Percentiles rank a stretch among this genome's conserved stretches.
Evolutionary conservation across 2,329 filamentous ascomycete species (phyloP).

Genomic region (Albophoma yamanashiensis): DNA sequence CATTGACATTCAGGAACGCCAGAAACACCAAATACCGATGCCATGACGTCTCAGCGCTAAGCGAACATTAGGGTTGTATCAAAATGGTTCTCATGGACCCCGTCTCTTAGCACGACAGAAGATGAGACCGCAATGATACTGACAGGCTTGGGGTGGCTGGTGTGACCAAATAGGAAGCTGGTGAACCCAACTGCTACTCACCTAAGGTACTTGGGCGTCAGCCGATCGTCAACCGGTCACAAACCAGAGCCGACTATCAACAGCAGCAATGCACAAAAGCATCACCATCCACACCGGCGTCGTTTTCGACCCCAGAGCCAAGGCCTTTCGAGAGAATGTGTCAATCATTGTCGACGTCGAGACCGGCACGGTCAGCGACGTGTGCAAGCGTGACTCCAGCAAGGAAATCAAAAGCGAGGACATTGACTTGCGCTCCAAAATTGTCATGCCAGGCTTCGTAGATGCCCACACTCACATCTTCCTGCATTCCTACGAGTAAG

Average conservation of each 20-base stretch:
- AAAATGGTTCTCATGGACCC: too few species aligned
- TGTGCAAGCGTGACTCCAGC: background rate
- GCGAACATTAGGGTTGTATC: too few species aligned
- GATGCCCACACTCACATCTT: slow-evolving; percentile 48
- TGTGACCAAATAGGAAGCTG: background rate
- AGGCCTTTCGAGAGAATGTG: background rate
- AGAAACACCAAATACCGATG: background rate
- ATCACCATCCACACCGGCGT: background rate
- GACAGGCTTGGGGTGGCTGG: background rate
- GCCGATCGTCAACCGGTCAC: background rate
- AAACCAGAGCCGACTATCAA: background rate
- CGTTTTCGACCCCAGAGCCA: background rate
- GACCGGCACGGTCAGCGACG: background rate
- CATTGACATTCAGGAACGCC: background rate
- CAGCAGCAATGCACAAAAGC: background rate
- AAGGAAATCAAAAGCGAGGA: slow-evolving; percentile 16
- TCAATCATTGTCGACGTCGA: background rate
- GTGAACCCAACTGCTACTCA: background rate
- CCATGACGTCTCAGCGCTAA: background rate
- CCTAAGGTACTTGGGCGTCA: background rate
- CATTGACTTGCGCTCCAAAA: slow-evolving; percentile 42
- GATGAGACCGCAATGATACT: too few species aligned
- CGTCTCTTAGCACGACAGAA: too few species aligned
- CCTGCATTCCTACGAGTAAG: slow-evolving; percentile 34
- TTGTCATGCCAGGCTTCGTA: slow-evolving; percentile 41